phyloP scores from a whole-genome alignment of 192 early-diverging fungal species.

The Geosiphon pyriformis region DNA sequence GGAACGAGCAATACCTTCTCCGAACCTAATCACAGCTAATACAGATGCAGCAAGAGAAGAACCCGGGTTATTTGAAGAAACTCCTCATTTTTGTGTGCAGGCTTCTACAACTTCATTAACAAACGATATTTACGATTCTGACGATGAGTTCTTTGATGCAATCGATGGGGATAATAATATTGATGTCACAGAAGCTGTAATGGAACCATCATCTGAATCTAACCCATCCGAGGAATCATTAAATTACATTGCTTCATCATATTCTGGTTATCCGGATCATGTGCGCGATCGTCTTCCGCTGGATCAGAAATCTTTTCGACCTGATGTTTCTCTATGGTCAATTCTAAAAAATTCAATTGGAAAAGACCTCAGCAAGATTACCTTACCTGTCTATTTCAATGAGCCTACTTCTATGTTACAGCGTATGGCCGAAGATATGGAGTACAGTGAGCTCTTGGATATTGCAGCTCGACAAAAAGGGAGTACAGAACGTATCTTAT shows the following conservation, averaged over 20 bases:
- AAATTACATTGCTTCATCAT: conserved; percentile 34
- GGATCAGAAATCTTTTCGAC: conserved; percentile 43
- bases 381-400: conserved; percentile 85
- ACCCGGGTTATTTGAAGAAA: neutral
- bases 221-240: neutral
- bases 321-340: conserved; percentile 78
- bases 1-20: neutral
- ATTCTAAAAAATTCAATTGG: conserved; percentile 84
- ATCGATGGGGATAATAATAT: conserved; percentile 40
- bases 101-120: neutral
- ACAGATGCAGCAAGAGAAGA: neutral
- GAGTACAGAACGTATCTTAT: conserved; percentile 59
- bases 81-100: neutral
- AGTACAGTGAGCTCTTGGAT: conserved; percentile 79
- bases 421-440: conserved; percentile 80
- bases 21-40: neutral
- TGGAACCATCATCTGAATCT: conserved; percentile 1
- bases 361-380: conserved; percentile 78
- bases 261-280: conserved; percentile 36
- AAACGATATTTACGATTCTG: conserved; percentile 27
- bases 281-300: conserved; percentile 47
- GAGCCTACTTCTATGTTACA: conserved; percentile 85
- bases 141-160: conserved; percentile 68
- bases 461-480: conserved; percentile 61
- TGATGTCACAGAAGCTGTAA: conserved; percentile 26